phyloP scores from a whole-genome alignment of 495 filamentous ascomycete species.

The Penicillium ochrochloron region DNA sequence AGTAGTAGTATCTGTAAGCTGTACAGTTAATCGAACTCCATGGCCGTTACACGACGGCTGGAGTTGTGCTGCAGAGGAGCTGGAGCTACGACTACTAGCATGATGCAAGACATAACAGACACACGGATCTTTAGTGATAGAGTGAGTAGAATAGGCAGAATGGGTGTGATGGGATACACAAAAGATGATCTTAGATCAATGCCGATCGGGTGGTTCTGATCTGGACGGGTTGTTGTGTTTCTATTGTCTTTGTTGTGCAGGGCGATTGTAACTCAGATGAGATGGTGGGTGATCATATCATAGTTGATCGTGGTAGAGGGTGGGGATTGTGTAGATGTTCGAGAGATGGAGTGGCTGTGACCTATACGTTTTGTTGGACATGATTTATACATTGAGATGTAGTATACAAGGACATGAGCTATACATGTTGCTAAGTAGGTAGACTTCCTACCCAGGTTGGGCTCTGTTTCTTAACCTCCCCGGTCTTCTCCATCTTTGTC shows the following conservation, averaged over 20 bases:
- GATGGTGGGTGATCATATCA: background rate
- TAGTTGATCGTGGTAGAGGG: background rate
- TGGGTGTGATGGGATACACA: background rate
- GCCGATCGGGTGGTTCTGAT: conserved; percentile 7
- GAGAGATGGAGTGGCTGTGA: background rate
- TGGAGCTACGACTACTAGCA: background rate
- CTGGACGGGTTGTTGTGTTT: conserved; percentile 14
- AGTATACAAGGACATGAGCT: background rate
- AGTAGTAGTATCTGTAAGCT: background rate
- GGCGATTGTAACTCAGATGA: background rate
- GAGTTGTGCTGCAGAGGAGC: background rate
- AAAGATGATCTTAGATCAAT: conserved; percentile 21
- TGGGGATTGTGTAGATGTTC: background rate
- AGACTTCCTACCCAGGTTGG: background rate
- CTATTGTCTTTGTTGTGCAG: conserved; percentile 15
- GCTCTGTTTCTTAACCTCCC: background rate
- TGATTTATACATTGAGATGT: background rate
- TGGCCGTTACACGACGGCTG: background rate
- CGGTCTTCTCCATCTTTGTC: background rate
- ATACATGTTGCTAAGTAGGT: background rate
- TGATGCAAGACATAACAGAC: conserved; percentile 3
- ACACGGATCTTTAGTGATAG: background rate
- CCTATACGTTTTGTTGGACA: background rate
- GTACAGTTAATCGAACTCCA: background rate
- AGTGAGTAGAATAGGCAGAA: background rate